phyloP scores from a whole-genome alignment of 169 alveolate genomes.

The Plasmodium inui region DNA sequence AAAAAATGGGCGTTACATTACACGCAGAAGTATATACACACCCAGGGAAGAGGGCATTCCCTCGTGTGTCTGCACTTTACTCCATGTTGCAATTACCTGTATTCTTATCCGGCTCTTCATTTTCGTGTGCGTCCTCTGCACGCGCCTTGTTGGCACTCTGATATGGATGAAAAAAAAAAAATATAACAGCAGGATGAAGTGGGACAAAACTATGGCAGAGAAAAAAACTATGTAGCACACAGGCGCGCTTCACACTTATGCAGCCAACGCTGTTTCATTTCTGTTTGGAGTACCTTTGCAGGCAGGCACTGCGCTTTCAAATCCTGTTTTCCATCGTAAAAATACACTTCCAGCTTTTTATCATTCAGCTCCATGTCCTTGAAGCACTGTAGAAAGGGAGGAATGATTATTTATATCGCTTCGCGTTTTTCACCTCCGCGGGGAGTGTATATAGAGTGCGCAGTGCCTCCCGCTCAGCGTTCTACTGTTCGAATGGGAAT shows the following conservation, averaged over 20 bases:
- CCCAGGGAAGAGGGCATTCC: neutral
- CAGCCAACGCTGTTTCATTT: neutral
- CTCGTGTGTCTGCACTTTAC: neutral
- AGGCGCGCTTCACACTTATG: neutral
- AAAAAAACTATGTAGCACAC: neutral
- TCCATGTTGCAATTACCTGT: constrained; percentile 11
- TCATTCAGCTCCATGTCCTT: constrained; percentile 86
- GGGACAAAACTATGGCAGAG: neutral
- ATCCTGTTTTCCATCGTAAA: constrained; percentile 90
- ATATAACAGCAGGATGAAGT: neutral
- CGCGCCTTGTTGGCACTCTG: constrained; percentile 6
- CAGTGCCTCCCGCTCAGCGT: neutral
- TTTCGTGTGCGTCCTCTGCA: constrained; percentile 4
- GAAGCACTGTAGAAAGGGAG: constrained; percentile 80
- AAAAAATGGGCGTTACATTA: constrained; percentile 1
- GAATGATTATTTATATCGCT: constrained; percentile 23
- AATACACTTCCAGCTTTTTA: constrained; percentile 86
- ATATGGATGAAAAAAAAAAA: neutral
- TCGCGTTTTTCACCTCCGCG: neutral
- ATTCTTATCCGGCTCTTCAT: constrained; percentile 8
- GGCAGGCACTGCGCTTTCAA: constrained; percentile 87
- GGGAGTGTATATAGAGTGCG: neutral
- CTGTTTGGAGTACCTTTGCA: constrained; percentile 21
- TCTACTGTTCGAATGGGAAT: neutral
- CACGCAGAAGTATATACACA: neutral